Percentiles rank a stretch among this genome's conserved stretches.
These are phyloP conservation scores for Trichosporon asahii DNA, from an alignment of 1,284 basidiomycete species.

Conservation along the genomic window DNA sequence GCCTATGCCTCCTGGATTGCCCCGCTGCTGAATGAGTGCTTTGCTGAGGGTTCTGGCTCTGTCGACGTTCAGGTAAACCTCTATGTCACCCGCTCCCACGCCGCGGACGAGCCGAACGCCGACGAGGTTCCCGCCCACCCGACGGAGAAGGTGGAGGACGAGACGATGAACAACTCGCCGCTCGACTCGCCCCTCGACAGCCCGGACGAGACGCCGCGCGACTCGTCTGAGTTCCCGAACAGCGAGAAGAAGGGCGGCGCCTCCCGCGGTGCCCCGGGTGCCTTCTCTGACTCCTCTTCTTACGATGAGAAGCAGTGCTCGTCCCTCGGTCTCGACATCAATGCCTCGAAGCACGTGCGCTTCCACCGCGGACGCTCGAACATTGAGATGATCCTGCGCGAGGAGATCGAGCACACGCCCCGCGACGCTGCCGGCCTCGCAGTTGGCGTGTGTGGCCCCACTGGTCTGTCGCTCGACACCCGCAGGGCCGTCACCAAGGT, in stretches of 20 bases:
- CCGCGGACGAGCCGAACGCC: slow-evolving; percentile 16
- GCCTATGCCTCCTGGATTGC: slow-evolving; percentile 27
- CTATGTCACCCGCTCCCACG: slow-evolving; percentile 23
- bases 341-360: not conserved
- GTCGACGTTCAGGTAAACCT: slow-evolving; percentile 24
- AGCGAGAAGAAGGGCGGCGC: slow-evolving; percentile 7
- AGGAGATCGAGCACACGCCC: slow-evolving; percentile 13
- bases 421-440: slow-evolving; percentile 12
- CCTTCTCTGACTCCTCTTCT: not conserved
- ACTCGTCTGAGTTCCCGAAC: slow-evolving; percentile 4
- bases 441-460: slow-evolving; percentile 32
- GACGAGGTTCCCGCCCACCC: slow-evolving; percentile 1
- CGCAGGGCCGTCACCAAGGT: slow-evolving; percentile 27
- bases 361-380: slow-evolving; percentile 23
- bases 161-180: slow-evolving; percentile 2
- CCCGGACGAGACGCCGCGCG: not conserved
- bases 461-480: slow-evolving; percentile 23
- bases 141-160: not conserved
- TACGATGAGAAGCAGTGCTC: slow-evolving; percentile 9
- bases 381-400: slow-evolving; percentile 17
- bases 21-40: slow-evolving; percentile 19
- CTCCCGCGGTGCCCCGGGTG: not conserved
- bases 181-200: not conserved
- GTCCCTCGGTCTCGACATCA: not conserved
- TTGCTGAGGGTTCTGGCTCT: slow-evolving; percentile 15